Base-by-base conservation (phyloP, 2,329 filamentous ascomycete genomes). In the Fusarium sp. region DNA sequence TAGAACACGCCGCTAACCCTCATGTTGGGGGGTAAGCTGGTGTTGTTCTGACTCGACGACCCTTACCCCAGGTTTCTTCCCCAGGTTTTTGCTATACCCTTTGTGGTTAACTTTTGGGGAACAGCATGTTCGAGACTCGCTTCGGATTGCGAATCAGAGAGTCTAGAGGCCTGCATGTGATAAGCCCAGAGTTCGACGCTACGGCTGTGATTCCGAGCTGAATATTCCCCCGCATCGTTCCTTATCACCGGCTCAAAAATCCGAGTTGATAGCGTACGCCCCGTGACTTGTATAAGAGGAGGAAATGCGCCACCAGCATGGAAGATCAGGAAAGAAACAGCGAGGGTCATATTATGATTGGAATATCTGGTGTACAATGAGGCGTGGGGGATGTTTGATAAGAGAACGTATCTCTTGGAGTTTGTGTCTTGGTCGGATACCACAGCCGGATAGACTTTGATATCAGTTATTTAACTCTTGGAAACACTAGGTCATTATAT, bases 151-250 rank as follows among this genome's bases (percentile, higher is more conserved):
- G 48, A 52, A 52, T 52, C 48, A 28, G 18, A 4, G 48, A 39
- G 48, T 18, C 7, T 15, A 39, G 7, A n/a, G 34, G 36, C 6
- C 15, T 3, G 34, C 34, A 52, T 39, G 48, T 27, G 48, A 36
- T 34, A 31, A 31, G n/a, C 9, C 13, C 34, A 39, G 48, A 52
- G 48, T 53, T 53, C 18, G 7, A 34, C 39, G 52, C 52, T 55
- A 55, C 52, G 52, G 52, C 6, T 31, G 52, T 44, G 52, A 23
- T 23, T 44, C 52, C 52, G 52, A 8, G n/a, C n/a, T 15, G 43
- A 12, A 11, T 9, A 15, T 6, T 30, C 30, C 43, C 43, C 43
- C 43, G 23, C 43, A 15, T 30, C 23, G 9, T 31, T 31, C 7
- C 10, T 31, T 31, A 31, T 31, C 30, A 10, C 30, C 30, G 30